Evolutionary conservation across 768 basidiomycete species (phyloP), one percentile per base, ranked within the genome.

Genomic region (Sarcomyxa edulis): DNA sequence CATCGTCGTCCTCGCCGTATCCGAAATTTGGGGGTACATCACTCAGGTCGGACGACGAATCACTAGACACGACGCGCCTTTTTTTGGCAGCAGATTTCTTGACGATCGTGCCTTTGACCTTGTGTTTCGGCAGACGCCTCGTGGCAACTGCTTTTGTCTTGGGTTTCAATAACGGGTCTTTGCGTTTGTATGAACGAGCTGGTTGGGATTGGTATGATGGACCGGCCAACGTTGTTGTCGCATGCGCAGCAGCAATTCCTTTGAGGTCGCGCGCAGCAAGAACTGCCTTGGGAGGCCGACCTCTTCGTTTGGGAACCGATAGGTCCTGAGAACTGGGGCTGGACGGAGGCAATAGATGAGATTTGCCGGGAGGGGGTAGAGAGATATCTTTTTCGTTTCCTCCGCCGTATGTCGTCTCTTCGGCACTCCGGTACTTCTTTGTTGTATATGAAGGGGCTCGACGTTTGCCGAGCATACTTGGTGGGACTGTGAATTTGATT

Each of bases 401-500:
- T 65, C 45, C 57, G 58, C 53, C 66, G 59, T 54, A 69, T 50
- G 58, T 63, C 51, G 61, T 60, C 57, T 54, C 56, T 57, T 42
- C 48, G 48, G 35, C 38, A 41, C 39, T 52, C 51, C 49, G 55
- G 25, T 47, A 50, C 49, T 60, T 67, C 42, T 52, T 64, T 48
- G 53, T 45, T 43, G 52, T 20, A 27, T 28, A 44, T 39, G 51
- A 37, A 36, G 47, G 36, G 35, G 41, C 40, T 24, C 53, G 60
- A 21, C 59, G 62, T 52, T 65, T 75, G 52, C 63, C 70, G 44
- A 74, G 67, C 48, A 80, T 64, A 45, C 61, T 69, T 33, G 68
- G 73, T 11, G 81, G 81, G 10, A 83, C 65, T 34, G 78, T 78
- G 44, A 86, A 74, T 59, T 78, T 82, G 65, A 86, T 84, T 67